Evolutionary conservation across 176 grass and related monocot species (phyloP).

Genomic region (Pharus latifolius): DNA sequence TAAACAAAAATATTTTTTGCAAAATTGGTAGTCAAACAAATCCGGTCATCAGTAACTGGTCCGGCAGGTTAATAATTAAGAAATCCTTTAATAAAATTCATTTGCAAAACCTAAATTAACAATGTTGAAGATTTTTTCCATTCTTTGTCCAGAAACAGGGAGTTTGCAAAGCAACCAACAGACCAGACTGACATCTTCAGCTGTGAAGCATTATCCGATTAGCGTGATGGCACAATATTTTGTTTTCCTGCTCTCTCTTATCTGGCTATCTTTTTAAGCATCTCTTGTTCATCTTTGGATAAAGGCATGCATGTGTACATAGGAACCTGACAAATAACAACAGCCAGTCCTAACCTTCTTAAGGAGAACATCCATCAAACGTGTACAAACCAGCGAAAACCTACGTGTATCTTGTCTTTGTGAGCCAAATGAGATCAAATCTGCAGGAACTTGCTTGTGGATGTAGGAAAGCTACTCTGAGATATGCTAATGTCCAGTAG

Average conservation of each 20-base stretch:
- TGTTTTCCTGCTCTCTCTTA: not conserved
- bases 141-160: no score
- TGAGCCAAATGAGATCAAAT: not conserved
- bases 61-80: no score
- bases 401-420: not conserved
- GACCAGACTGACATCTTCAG: not conserved
- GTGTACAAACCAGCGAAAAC: not conserved
- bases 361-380: no score
- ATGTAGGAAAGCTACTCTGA: not conserved
- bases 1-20: no score
- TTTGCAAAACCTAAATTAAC: no score
- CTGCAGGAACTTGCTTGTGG: slow-evolving; percentile 1
- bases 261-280: not conserved
- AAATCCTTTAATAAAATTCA: no score
- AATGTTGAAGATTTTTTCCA: no score
- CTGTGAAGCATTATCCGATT: not conserved
- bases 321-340: not conserved
- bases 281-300: slow-evolving; percentile 8
- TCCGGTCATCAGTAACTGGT: no score
- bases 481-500: not conserved
- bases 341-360: not conserved
- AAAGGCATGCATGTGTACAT: not conserved
- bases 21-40: no score
- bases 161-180: no score
- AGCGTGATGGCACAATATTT: not conserved